phyloP scores from a whole-genome alignment of 495 filamentous ascomycete genomes.

The Thermothielavioides terrestris region DNA sequence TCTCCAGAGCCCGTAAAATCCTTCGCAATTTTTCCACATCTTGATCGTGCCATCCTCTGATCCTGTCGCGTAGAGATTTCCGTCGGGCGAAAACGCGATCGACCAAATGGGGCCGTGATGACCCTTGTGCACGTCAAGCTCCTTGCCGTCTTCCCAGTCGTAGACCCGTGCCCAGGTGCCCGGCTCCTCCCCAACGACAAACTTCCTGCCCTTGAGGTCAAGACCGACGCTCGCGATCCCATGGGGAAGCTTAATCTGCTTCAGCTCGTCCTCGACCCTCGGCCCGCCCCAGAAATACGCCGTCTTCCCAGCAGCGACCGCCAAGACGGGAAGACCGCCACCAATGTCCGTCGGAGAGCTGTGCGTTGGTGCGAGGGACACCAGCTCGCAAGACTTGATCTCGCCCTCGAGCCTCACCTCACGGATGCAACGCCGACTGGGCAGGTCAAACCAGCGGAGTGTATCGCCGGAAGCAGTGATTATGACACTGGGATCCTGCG shows the following conservation, averaged over 20 bases:
- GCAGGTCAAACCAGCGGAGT: constrained; percentile 90
- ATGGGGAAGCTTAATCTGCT: constrained; percentile 63
- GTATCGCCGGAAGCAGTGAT: constrained; percentile 87
- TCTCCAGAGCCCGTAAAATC: constrained; percentile 47
- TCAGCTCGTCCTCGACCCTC: constrained; percentile 60
- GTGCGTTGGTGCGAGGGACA: constrained; percentile 39
- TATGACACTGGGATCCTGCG: constrained; percentile 72
- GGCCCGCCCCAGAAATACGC: constrained; percentile 87
- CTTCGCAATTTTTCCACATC: constrained; percentile 59
- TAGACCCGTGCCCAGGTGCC: constrained; percentile 96
- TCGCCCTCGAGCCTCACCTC: constrained; percentile 68
- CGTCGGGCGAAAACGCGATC: constrained; percentile 85
- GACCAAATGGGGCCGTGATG: constrained; percentile 98
- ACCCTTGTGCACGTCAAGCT: constrained; percentile 89
- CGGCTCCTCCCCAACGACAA: constrained; percentile 77
- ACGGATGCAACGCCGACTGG: constrained; percentile 58
- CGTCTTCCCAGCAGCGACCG: constrained; percentile 74
- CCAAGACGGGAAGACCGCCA: constrained; percentile 46
- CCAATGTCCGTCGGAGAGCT: constrained; percentile 41
- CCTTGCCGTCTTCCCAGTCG: constrained; percentile 69
- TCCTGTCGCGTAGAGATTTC: constrained; percentile 89
- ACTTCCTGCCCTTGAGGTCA: constrained; percentile 67
- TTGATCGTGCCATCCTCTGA: constrained; percentile 98
- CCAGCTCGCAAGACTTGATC: constrained; percentile 86
- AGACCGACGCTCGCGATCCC: constrained; percentile 85